Conservation (phyloP, 306 rosid species). For the Lathyrus sativus region DNA sequence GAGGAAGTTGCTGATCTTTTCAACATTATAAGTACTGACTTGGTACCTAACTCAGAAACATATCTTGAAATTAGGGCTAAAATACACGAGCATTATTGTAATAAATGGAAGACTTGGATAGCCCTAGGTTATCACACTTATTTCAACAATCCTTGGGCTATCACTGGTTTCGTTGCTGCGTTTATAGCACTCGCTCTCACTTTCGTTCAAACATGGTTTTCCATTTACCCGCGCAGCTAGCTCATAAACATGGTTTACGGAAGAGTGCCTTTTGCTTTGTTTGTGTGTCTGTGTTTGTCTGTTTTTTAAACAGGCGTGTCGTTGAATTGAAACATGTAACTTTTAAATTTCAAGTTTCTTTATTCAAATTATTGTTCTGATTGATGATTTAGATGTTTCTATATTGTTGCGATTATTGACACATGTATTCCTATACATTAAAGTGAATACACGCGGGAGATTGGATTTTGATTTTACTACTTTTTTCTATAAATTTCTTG, state of each 20-base stretch:
- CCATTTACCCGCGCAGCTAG: not conserved
- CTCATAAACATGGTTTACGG: constrained; percentile 10
- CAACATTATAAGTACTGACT: constrained; percentile 34
- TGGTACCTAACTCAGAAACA: constrained; percentile 22
- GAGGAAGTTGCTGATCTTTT: not conserved
- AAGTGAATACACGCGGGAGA: too few relatives aligned
- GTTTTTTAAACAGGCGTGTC: too few relatives aligned
- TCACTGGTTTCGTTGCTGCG: constrained; percentile 15
- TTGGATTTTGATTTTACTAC: too few relatives aligned
- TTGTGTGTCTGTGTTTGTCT: too few relatives aligned
- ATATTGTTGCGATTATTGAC: too few relatives aligned
- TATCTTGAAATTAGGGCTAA: not conserved
- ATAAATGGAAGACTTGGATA: constrained; percentile 35
- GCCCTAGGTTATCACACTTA: constrained; percentile 13
- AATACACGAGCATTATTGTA: constrained; percentile 10
- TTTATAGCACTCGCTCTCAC: not conserved
- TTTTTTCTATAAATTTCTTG: too few relatives aligned
- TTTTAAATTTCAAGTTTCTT: too few relatives aligned
- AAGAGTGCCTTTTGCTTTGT: too few relatives aligned
- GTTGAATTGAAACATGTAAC: too few relatives aligned
- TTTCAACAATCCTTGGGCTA: constrained; percentile 28
- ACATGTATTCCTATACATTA: too few relatives aligned
- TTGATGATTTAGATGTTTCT: too few relatives aligned
- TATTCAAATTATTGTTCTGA: too few relatives aligned
- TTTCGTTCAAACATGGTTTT: constrained; percentile 20